phyloP scores from a whole-genome alignment of 2,329 filamentous ascomycete species.

The Lasiodiplodia theobromae region DNA sequence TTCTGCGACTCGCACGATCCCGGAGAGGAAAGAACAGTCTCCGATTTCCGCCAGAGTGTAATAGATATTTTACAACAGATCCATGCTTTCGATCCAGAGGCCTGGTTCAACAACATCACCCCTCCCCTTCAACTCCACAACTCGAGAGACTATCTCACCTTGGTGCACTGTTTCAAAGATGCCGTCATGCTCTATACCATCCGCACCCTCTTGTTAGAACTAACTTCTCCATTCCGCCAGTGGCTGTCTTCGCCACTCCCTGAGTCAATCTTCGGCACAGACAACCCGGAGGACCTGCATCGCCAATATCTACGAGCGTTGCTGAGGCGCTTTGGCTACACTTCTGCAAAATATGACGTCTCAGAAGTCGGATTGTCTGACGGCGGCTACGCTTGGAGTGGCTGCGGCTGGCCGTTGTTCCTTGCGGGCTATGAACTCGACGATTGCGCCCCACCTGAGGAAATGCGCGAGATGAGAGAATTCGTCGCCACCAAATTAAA shows the following conservation, averaged over 20 bases:
- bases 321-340: neutral
- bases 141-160: neutral
- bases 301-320: neutral
- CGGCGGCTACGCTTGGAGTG: neutral
- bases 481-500: neutral
- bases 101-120: neutral
- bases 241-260: neutral
- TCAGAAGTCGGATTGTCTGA: neutral
- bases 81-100: neutral
- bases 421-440: neutral
- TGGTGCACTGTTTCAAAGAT: neutral
- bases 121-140: neutral
- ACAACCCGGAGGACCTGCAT: neutral
- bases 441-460: neutral
- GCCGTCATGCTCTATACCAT: neutral
- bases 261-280: too few relatives aligned
- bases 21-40: too few relatives aligned
- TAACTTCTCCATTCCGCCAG: neutral
- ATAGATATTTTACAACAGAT: neutral
- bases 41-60: neutral
- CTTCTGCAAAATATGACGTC: too few relatives aligned
- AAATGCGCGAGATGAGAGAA: neutral
- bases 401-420: neutral
- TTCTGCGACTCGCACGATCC: neutral
- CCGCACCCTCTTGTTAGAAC: neutral